Conservation (phyloP, 164 flowering plant genomes). For the Aristolochia fimbriata region DNA sequence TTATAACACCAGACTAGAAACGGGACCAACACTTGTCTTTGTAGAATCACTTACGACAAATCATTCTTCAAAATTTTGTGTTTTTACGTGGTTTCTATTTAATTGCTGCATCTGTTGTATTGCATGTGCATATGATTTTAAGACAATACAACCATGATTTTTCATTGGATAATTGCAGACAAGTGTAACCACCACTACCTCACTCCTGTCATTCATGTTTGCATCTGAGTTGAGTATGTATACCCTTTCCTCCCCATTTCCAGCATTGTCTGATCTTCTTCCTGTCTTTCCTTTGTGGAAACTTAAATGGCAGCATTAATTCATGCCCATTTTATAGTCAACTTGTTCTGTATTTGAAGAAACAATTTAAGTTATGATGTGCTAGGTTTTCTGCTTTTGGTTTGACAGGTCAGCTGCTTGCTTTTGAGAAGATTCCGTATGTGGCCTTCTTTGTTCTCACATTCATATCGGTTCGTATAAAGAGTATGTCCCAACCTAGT, state of each 20-base stretch:
- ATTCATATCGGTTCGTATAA: slow-evolving; percentile 11
- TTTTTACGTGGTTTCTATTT: too few species aligned
- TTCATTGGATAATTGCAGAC: slow-evolving; percentile 7
- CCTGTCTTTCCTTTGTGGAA: background rate
- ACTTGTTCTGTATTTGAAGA: background rate
- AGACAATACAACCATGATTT: too few species aligned
- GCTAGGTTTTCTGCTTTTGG: slow-evolving; percentile 2
- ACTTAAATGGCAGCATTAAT: too few species aligned
- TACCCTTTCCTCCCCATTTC: background rate
- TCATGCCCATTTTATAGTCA: background rate
- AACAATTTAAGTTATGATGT: background rate
- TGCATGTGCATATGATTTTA: too few species aligned
- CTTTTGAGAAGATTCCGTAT: slow-evolving; percentile 9
- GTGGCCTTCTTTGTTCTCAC: slow-evolving; percentile 7
- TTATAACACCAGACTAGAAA: too few species aligned
- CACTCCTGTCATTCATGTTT: slow-evolving; percentile 17
- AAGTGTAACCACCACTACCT: slow-evolving; percentile 15
- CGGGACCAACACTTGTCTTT: too few species aligned
- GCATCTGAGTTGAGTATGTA: slow-evolving; percentile 19
- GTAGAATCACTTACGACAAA: too few species aligned
- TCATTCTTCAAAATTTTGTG: too few species aligned
- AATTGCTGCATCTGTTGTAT: too few species aligned
- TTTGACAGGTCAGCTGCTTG: slow-evolving; percentile 14
- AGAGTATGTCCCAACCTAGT: background rate
- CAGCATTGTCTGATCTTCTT: background rate